These are phyloP conservation scores for Coniochaeta prunicola DNA, from an alignment of 2,329 filamentous ascomycete genomes.

Conservation along the genomic window DNA sequence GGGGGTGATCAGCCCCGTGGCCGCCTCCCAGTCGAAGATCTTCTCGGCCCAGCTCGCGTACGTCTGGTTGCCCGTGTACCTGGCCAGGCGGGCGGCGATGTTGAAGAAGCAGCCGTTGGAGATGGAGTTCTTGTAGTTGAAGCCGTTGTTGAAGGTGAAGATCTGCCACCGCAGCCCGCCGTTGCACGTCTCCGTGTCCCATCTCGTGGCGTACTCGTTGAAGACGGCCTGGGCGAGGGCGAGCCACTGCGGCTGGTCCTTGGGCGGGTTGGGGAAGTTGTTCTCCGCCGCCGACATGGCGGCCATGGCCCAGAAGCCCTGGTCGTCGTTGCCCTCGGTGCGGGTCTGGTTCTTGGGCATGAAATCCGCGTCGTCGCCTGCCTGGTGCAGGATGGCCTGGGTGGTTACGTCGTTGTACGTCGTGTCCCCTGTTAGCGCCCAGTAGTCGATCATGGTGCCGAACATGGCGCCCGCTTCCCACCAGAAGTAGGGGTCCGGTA, in stretches of 20 bases:
- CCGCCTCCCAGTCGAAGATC: constrained; percentile 59
- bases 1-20: constrained; percentile 47
- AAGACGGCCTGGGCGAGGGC: constrained; percentile 72
- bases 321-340: constrained; percentile 64
- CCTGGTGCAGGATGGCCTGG: constrained; percentile 55
- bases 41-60: constrained; percentile 71
- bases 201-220: constrained; percentile 66
- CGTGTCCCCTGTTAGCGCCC: constrained; percentile 59
- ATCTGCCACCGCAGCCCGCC: constrained; percentile 86
- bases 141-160: constrained; percentile 68
- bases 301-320: constrained; percentile 80
- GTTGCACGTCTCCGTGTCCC: constrained; percentile 58
- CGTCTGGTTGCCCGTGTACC: constrained; percentile 72
- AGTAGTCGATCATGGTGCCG: constrained; percentile 65
- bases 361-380: constrained; percentile 50
- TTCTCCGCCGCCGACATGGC: constrained; percentile 73
- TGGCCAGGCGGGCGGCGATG: constrained; percentile 61
- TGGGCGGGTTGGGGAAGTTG: constrained; percentile 61
- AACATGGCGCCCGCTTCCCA: constrained; percentile 72
- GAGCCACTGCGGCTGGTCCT: constrained; percentile 65
- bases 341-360: constrained; percentile 61
- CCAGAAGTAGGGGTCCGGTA: constrained; percentile 62
- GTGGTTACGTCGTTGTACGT: constrained; percentile 55
- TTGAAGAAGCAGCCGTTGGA: constrained; percentile 67
- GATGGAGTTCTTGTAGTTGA: constrained; percentile 61